Percentiles rank a stretch among this genome's conserved stretches.
Conservation (phyloP, 805 yeast genomes). For the Teunomyces kruisii region DNA sequence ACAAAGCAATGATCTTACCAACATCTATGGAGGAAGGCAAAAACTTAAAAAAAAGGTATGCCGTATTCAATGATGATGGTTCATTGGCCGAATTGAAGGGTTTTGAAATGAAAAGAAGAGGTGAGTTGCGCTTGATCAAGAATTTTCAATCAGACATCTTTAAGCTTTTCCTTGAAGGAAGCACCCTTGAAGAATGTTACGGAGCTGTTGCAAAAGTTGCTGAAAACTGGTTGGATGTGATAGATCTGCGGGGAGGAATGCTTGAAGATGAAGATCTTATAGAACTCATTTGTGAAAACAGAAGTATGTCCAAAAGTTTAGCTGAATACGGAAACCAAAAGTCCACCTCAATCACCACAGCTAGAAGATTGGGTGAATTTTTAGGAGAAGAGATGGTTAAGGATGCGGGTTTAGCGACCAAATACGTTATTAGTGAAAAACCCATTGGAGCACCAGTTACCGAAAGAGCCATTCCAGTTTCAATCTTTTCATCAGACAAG, state of each 20-base stretch:
- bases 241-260: constrained; percentile 82
- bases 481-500: constrained; percentile 88
- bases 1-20: constrained; percentile 94
- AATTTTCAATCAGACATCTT: constrained; percentile 95
- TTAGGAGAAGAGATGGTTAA: constrained; percentile 95
- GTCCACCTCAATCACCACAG: constrained; percentile 94
- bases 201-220: constrained; percentile 90
- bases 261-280: constrained; percentile 92
- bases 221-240: constrained; percentile 91
- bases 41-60: constrained; percentile 93
- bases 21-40: constrained; percentile 97
- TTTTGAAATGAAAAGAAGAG: constrained; percentile 93
- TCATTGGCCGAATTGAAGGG: constrained; percentile 94
- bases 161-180: constrained; percentile 86
- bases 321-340: constrained; percentile 88
- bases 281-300: constrained; percentile 92
- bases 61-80: constrained; percentile 95
- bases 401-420: constrained; percentile 94
- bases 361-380: constrained; percentile 88
- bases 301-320: constrained; percentile 89
- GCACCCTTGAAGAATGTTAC: constrained; percentile 75
- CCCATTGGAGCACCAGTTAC: constrained; percentile 90
- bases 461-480: constrained; percentile 95
- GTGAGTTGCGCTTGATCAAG: constrained; percentile 89
- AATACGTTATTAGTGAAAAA: constrained; percentile 81